A percentile compares a stretch with the other conserved stretches of the same genome.
Evolutionary conservation across 768 basidiomycete species (phyloP).

Genomic region (Tricholoma matsutake): DNA sequence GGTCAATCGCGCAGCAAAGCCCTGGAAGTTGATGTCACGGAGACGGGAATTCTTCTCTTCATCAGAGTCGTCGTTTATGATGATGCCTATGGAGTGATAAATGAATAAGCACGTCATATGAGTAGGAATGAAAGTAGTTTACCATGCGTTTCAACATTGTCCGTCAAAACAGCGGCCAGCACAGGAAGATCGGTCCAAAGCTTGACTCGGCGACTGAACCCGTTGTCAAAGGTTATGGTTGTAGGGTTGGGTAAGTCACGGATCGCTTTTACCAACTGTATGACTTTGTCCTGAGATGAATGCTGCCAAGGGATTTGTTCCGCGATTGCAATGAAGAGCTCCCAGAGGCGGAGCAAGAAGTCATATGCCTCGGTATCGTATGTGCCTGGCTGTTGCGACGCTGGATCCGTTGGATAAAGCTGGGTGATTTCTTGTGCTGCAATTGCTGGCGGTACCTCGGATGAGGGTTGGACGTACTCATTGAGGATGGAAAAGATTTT

Average conservation of each 20-base stretch:
- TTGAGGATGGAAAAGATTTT: background rate
- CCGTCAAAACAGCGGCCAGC: background rate
- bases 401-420: background rate
- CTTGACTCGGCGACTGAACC: no score
- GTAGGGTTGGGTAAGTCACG: no score
- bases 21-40: background rate
- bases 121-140: no score
- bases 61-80: background rate
- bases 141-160: background rate
- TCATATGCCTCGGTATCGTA: background rate
- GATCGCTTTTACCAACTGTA: no score
- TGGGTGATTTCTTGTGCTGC: background rate
- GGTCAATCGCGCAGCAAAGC: background rate
- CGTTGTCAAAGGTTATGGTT: no score
- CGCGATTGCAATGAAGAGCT: background rate
- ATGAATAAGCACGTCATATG: no score
- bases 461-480: background rate
- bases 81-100: no score
- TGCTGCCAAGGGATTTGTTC: background rate
- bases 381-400: background rate
- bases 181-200: background rate
- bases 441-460: background rate
- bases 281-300: background rate
- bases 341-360: background rate
- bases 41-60: background rate